Evolutionary conservation across 140 eudicot species (phyloP).

Genomic region (Anethum foeniculum): DNA sequence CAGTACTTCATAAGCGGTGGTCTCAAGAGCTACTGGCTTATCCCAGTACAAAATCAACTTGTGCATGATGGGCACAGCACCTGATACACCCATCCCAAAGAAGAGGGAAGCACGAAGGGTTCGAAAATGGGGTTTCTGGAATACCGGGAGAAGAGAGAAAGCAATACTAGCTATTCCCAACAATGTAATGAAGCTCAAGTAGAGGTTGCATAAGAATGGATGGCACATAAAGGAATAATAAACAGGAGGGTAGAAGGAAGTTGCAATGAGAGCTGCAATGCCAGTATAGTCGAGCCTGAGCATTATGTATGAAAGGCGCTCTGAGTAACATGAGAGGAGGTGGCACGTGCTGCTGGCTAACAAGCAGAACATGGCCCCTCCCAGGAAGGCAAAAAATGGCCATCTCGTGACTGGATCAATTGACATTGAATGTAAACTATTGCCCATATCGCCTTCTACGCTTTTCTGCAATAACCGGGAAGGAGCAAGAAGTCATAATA

Average conservation of each 20-base stretch:
- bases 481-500: not conserved
- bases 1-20: conserved; percentile 72
- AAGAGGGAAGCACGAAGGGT: conserved; percentile 58
- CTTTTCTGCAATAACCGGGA: conserved; percentile 40
- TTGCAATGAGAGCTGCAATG: conserved; percentile 49
- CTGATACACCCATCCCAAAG: conserved; percentile 80
- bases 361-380: conserved; percentile 94
- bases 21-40: conserved; percentile 71
- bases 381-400: conserved; percentile 91
- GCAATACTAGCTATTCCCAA: conserved; percentile 53
- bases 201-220: conserved; percentile 80
- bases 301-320: conserved; percentile 58
- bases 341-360: conserved; percentile 88
- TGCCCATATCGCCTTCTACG: conserved; percentile 66
- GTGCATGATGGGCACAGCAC: conserved; percentile 74
- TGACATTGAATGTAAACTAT: conserved; percentile 53
- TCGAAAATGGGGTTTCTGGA: conserved; percentile 70
- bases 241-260: conserved; percentile 62
- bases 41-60: conserved; percentile 64
- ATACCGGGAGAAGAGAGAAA: conserved; percentile 67
- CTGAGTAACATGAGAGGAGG: conserved; percentile 79
- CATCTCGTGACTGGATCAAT: conserved; percentile 72
- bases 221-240: conserved; percentile 97
- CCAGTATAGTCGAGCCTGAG: conserved; percentile 58
- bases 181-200: conserved; percentile 67